Conservation (phyloP, 306 rosid species). For the Rosa lucieae region DNA sequence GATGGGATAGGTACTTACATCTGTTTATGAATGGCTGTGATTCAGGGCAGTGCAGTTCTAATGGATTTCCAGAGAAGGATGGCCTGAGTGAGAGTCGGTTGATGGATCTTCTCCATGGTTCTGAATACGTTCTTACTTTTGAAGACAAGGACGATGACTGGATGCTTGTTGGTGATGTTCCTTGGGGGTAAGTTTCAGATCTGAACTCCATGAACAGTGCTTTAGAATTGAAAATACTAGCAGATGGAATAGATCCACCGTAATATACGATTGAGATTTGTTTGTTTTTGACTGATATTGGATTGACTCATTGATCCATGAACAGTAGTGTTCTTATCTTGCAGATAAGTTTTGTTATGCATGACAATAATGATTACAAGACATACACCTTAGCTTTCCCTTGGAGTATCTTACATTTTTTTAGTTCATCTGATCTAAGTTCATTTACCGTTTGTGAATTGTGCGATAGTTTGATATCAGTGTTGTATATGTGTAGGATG, state of each 20-base stretch:
- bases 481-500: conserved; percentile 55
- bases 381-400: background rate
- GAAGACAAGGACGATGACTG: conserved; percentile 97
- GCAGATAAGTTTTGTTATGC: background rate
- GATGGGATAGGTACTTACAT: background rate
- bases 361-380: background rate
- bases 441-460: background rate
- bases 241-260: conserved; percentile 9
- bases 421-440: background rate
- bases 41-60: conserved; percentile 75
- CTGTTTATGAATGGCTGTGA: conserved; percentile 24
- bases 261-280: background rate
- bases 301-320: background rate
- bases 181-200: conserved; percentile 79
- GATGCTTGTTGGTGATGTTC: conserved; percentile 99
- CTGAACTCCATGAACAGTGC: background rate
- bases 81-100: conserved; percentile 74
- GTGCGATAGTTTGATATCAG: background rate
- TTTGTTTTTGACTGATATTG: background rate
- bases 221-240: background rate
- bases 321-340: background rate
- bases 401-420: background rate
- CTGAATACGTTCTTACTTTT: conserved; percentile 84
- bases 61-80: conserved; percentile 63
- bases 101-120: conserved; percentile 83